Percentiles rank a stretch among this genome's conserved stretches.
These are phyloP conservation scores for Alopecurus myosuroides DNA, from an alignment of 176 grass and related monocot species.

Conservation along the genomic window DNA sequence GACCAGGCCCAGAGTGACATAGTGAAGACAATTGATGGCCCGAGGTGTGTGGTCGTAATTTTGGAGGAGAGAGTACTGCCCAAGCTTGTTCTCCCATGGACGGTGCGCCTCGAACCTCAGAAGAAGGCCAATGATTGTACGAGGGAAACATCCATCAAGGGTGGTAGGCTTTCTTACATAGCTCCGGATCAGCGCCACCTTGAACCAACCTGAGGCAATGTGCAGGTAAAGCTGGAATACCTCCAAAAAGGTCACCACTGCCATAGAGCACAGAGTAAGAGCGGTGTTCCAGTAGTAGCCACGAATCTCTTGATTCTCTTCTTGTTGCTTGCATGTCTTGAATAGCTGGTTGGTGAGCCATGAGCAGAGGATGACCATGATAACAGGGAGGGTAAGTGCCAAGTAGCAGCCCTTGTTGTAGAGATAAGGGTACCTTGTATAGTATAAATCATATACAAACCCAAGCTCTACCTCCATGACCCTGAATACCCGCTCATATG, in stretches of 20 bases:
- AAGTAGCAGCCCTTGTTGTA: neutral
- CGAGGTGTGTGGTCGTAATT: neutral
- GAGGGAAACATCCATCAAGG: no score
- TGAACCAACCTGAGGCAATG: neutral
- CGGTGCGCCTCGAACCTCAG: neutral
- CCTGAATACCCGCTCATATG: neutral
- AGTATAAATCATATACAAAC: neutral
- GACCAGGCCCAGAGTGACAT: neutral
- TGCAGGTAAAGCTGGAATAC: neutral
- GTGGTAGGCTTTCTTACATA: no score
- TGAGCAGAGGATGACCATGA: neutral
- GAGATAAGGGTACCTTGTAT: constrained; percentile 1
- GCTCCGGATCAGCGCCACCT: neutral
- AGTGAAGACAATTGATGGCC: neutral
- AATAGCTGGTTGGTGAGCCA: neutral
- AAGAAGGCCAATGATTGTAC: neutral
- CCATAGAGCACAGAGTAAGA: neutral
- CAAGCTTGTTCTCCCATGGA: neutral
- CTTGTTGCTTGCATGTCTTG: neutral
- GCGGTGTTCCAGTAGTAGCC: neutral
- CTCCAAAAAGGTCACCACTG: neutral
- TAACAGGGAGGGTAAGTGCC: neutral
- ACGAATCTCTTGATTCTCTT: no score
- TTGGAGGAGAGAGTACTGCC: neutral
- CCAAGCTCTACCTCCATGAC: neutral